Evolutionary conservation across 768 basidiomycete genomes (phyloP), one percentile per base, ranked within the genome.

Genomic region (Ramaria sp.): DNA sequence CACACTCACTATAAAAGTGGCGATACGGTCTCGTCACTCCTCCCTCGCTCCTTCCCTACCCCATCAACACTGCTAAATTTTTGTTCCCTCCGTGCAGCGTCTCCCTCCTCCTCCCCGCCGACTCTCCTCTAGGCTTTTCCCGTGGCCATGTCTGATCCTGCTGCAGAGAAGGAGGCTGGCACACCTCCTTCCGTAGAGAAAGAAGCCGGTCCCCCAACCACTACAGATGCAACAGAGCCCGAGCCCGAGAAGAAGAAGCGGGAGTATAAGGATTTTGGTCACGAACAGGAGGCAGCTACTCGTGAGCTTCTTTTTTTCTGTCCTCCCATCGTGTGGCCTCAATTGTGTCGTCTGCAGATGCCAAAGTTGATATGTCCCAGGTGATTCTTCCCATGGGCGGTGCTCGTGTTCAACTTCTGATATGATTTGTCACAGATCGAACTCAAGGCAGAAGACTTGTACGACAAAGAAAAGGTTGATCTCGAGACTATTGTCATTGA

Each of bases 401-500:
- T n/a, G n/a, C 27, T 22, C 41, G 12, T 61, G 47, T 50, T n/a
- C 58, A 37, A 22, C 15, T 22, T 60, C 57, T 55, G 38, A 55
- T 10, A 1, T 48, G 41, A 41, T 45, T 16, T 36, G 42, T 30
- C 8, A 0, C 15, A 75, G 80, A 93, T 94, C 57, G 86, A 92
- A 70, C 78, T 94, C 62, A 91, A 83, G 68, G 89, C 90, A 3
- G 91, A 93, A 69, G 91, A 94, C 68, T 71, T 93, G 48, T 97
- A 96, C 68, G 93, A 96, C 71, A 95, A 95, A 74, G 95, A 98
- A 72, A 98, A 98, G 75, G 95, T 98, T 71, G 95, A 98, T 71
- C 77, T 98, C 57, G 95, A 97, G 76, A 94, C 92, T 20, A 85
- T 98, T 62, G 85, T 90, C 60, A 87, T 98, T 67, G 91, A 92